phyloP scores from a whole-genome alignment of 306 rosid species.

The Lathyrus oleraceus region DNA sequence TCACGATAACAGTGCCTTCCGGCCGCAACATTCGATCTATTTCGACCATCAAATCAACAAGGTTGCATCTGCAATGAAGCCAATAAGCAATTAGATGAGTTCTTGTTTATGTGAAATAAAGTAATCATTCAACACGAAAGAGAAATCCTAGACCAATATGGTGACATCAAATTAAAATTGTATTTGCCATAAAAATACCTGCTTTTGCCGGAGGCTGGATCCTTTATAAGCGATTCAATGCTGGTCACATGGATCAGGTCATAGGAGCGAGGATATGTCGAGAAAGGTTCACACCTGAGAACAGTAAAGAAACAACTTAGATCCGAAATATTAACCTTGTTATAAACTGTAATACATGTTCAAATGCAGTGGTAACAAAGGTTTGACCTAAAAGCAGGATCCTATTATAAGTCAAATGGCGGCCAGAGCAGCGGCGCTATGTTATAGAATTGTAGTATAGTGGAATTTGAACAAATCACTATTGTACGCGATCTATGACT shows the following conservation, averaged over 20 bases:
- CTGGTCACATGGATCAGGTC: slow-evolving; percentile 80
- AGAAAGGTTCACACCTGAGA: slow-evolving; percentile 98
- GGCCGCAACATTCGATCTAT: slow-evolving; percentile 91
- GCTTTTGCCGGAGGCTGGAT: slow-evolving; percentile 62
- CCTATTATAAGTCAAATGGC: no score
- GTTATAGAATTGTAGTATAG: not conserved
- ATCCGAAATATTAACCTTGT: slow-evolving; percentile 22
- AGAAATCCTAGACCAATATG: not conserved
- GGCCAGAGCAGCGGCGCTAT: no score
- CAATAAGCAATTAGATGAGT: slow-evolving; percentile 12
- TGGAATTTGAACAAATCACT: not conserved
- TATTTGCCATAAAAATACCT: slow-evolving; percentile 54
- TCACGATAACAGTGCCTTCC: slow-evolving; percentile 76
- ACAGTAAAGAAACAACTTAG: slow-evolving; percentile 38
- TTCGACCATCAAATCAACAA: slow-evolving; percentile 93
- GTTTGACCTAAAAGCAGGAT: no score
- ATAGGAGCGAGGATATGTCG: slow-evolving; percentile 92
- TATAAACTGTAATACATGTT: slow-evolving; percentile 13
- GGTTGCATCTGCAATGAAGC: slow-evolving; percentile 68
- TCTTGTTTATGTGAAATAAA: not conserved
- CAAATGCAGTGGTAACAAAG: slow-evolving; percentile 1
- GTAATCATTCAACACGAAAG: not conserved
- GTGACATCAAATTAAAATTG: slow-evolving; percentile 25
- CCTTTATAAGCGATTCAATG: slow-evolving; percentile 78
- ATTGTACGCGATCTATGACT: not conserved